phyloP scores from a whole-genome alignment of 331 rosid species.

The Pyracantha coccinea region DNA sequence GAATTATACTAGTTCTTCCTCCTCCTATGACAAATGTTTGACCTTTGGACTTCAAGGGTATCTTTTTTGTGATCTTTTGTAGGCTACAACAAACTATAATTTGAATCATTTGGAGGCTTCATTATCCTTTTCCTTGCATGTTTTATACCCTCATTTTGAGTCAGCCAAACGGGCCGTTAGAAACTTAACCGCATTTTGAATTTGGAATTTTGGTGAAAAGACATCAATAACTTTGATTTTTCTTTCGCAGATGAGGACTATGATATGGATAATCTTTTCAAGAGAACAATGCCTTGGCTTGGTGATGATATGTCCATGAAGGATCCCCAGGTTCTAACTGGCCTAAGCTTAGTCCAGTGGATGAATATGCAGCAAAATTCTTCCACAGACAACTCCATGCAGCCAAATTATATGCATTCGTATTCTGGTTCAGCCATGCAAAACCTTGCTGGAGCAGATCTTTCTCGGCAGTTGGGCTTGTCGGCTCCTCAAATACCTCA shows the following conservation, averaged over 20 bases:
- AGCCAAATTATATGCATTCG: slow-evolving; percentile 58
- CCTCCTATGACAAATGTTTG: not conserved
- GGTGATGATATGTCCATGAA: slow-evolving; percentile 79
- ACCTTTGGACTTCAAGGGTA: not conserved
- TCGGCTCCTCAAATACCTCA: slow-evolving; percentile 55
- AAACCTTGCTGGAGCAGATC: slow-evolving; percentile 62
- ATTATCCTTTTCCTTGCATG: not conserved
- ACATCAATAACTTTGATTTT: not conserved
- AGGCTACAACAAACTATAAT: not conserved
- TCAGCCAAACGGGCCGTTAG: not conserved
- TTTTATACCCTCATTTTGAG: not conserved
- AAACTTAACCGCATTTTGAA: not conserved
- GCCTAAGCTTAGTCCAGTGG: slow-evolving; percentile 94
- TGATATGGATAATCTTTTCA: slow-evolving; percentile 58
- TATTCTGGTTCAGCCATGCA: slow-evolving; percentile 56
- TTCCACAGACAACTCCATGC: slow-evolving; percentile 50
- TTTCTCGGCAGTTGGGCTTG: slow-evolving; percentile 65
- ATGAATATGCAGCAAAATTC: slow-evolving; percentile 94
- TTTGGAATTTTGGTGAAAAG: not conserved
- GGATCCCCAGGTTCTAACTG: slow-evolving; percentile 71
- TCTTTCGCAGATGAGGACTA: slow-evolving; percentile 66
- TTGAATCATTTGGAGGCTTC: not conserved
- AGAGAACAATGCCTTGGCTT: slow-evolving; percentile 84
- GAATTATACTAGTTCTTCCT: not conserved
- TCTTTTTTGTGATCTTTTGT: not conserved